Conservation (phyloP, 805 yeast genomes). For the Starmerella khaoyaiensis region DNA sequence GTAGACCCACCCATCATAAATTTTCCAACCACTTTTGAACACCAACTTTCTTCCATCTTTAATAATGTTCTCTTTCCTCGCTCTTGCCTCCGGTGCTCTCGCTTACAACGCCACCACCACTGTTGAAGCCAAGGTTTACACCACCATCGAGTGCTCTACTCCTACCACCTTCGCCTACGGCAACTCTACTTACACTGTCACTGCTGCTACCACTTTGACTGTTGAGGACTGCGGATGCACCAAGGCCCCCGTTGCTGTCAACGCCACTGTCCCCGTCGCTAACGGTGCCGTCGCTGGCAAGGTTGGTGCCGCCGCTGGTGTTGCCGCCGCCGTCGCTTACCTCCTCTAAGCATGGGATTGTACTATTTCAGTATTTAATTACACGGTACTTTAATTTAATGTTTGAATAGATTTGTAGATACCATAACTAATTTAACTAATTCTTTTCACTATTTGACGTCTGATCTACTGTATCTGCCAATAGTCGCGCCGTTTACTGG, state of each 20-base stretch:
- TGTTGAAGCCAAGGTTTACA: slow-evolving; percentile 18
- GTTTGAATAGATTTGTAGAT: slow-evolving; percentile 2
- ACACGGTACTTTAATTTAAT: not conserved
- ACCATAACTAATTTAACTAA: not conserved
- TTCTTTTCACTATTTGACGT: no score
- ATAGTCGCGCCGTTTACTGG: no score
- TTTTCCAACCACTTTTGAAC: not conserved
- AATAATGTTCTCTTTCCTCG: slow-evolving; percentile 22
- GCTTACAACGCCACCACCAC: slow-evolving; percentile 21
- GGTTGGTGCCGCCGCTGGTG: slow-evolving; percentile 21
- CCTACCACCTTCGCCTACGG: slow-evolving; percentile 22
- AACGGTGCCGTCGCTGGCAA: slow-evolving; percentile 19
- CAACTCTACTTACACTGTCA: slow-evolving; percentile 32
- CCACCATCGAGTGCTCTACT: slow-evolving; percentile 23
- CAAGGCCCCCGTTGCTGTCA: slow-evolving; percentile 42
- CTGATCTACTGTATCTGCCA: no score
- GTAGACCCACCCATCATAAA: not conserved
- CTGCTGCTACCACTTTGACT: slow-evolving; percentile 43
- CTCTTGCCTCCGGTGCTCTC: slow-evolving; percentile 51
- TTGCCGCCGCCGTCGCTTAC: slow-evolving; percentile 20
- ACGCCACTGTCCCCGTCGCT: slow-evolving; percentile 9
- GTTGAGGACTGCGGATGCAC: slow-evolving; percentile 55
- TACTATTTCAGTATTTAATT: no score
- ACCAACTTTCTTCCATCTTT: not conserved
- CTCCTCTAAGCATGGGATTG: slow-evolving; percentile 3